Percentiles rank a stretch among this genome's conserved stretches.
These are phyloP conservation scores for Penicillium arizonense DNA, from an alignment of 495 filamentous ascomycete genomes.

Conservation along the genomic window DNA sequence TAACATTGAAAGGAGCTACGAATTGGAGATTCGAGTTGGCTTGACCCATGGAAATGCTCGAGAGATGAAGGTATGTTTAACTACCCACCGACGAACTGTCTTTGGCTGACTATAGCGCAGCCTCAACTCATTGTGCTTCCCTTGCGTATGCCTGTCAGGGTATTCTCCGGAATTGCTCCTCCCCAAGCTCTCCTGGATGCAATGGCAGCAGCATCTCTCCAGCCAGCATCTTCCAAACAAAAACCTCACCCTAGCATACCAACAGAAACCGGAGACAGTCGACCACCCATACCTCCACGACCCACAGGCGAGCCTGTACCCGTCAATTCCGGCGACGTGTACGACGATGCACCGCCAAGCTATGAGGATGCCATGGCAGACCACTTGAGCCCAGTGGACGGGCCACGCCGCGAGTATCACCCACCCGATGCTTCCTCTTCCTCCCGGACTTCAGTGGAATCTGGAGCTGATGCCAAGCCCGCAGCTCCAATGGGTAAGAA, in stretches of 20 bases:
- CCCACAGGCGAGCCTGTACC: conserved; percentile 24
- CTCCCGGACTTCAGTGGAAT: conserved; percentile 28
- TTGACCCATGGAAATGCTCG: conserved; percentile 56
- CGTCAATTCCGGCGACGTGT: conserved; percentile 32
- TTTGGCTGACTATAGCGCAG: conserved; percentile 30
- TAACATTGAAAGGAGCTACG: conserved; percentile 79
- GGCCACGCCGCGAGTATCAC: conserved; percentile 62
- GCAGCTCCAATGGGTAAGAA: conserved; percentile 30
- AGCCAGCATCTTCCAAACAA: conserved; percentile 24
- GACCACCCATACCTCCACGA: conserved; percentile 38
- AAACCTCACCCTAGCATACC: conserved; percentile 25
- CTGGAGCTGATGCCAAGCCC: conserved; percentile 44
- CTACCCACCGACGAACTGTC: background rate
- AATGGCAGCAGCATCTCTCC: conserved; percentile 46
- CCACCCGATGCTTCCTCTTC: conserved; percentile 48
- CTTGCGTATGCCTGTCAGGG: conserved; percentile 71
- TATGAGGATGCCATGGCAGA: conserved; percentile 92
- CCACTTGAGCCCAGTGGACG: conserved; percentile 63
- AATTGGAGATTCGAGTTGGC: conserved; percentile 77
- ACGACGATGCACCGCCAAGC: conserved; percentile 69
- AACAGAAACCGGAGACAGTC: conserved; percentile 14
- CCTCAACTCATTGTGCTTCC: conserved; percentile 72
- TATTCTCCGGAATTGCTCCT: conserved; percentile 90
- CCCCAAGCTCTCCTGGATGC: conserved; percentile 72
- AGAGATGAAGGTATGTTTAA: conserved; percentile 49